Evolutionary conservation across 139 green algal species (phyloP).

Genomic region (Tetradesmus lagerheimii): DNA sequence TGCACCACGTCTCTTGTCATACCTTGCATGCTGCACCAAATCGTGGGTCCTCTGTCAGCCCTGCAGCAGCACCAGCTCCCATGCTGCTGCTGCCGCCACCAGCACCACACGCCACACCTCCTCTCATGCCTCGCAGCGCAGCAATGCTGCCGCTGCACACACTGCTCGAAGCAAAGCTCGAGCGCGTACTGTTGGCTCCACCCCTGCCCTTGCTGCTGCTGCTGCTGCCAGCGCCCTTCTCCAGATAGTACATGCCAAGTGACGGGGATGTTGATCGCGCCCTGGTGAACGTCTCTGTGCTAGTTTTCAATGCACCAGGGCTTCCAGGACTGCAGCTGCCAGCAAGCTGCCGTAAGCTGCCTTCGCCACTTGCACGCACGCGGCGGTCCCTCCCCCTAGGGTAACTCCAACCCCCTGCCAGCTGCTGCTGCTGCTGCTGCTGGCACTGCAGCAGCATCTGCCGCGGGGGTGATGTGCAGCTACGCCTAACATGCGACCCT

Average conservation of each 20-base stretch:
- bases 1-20: not conserved
- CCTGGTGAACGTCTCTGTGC: not conserved
- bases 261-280: not conserved
- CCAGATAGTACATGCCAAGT: slow-evolving; percentile 1
- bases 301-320: not conserved
- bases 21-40: slow-evolving; percentile 23
- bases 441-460: not conserved
- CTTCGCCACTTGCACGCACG: not conserved
- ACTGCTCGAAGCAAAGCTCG: not conserved
- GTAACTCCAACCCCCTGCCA: not conserved
- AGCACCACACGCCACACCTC: not conserved
- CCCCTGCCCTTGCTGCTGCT: not conserved
- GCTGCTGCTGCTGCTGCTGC: not conserved
- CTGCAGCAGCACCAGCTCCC: not conserved
- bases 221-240: not conserved
- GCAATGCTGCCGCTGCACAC: not conserved
- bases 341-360: not conserved
- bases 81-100: not conserved
- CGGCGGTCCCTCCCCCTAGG: not conserved
- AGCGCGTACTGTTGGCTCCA: not conserved
- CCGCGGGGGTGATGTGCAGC: not conserved
- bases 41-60: not conserved
- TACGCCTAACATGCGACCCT: not conserved
- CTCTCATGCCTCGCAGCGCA: not conserved
- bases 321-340: not conserved